Conservation (phyloP, 116 monocot species). For the Phalaenopsis hybrid region DNA sequence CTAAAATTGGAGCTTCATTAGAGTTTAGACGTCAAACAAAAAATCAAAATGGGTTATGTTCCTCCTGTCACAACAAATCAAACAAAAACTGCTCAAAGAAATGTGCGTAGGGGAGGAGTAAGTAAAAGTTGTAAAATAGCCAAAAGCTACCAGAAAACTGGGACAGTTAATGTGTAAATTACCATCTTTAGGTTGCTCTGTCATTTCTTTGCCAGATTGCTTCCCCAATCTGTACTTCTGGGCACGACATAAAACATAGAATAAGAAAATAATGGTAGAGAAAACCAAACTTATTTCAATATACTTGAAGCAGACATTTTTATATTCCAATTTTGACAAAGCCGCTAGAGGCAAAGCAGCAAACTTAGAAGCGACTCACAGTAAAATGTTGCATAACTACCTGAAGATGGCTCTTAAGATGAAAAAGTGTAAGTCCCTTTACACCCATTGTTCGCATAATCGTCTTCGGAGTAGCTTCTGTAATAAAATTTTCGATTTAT, state of each 20-base stretch:
- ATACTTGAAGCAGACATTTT: conserved; percentile 4
- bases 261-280: neutral
- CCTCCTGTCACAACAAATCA: neutral
- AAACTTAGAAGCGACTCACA: neutral
- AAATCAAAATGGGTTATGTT: neutral
- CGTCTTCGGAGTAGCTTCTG: conserved; percentile 83
- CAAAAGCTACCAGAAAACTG: neutral
- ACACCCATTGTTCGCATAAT: conserved; percentile 80
- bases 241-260: neutral
- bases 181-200: conserved; percentile 90
- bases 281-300: too few relatives aligned
- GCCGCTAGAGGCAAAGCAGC: neutral
- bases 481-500: conserved; percentile 3
- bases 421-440: conserved; percentile 72
- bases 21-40: neutral
- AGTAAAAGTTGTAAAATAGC: neutral
- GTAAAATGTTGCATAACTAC: conserved; percentile 19
- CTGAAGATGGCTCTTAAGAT: conserved; percentile 80
- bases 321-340: neutral
- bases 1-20: neutral
- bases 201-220: conserved; percentile 81
- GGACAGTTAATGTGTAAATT: conserved; percentile 3
- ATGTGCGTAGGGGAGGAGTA: neutral
- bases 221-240: conserved; percentile 94
- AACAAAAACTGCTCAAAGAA: too few relatives aligned